phyloP scores from a whole-genome alignment of 805 yeast genomes.

The Yamadazyma scolyti region DNA sequence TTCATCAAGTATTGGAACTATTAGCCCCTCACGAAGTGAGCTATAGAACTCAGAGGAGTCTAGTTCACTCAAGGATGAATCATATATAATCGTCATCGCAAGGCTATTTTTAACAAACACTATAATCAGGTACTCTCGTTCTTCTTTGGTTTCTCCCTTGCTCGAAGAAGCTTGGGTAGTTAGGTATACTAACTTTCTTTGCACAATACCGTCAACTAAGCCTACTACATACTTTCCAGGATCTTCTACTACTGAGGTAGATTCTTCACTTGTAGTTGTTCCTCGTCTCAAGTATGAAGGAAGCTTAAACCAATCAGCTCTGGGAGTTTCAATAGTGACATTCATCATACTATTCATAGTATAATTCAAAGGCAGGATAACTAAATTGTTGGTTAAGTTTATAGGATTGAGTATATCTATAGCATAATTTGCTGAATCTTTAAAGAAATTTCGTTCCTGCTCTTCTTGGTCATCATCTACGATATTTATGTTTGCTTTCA shows the following conservation, averaged over 20 bases:
- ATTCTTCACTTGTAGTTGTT: conserved; percentile 4
- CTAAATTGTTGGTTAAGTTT: conserved; percentile 30
- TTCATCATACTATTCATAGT: conserved; percentile 32
- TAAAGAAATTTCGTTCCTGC: conserved; percentile 4
- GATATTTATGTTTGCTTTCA: conserved; percentile 11
- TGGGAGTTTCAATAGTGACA: conserved; percentile 8
- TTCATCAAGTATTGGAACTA: conserved; percentile 22
- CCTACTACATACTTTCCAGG: conserved; percentile 26
- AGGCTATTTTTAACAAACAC: conserved; percentile 21
- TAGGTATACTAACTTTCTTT: conserved; percentile 24
- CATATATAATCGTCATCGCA: conserved; percentile 24
- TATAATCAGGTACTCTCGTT: conserved; percentile 28
- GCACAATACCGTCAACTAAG: conserved; percentile 12
- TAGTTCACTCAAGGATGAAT: conserved; percentile 21
- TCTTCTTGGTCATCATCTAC: conserved; percentile 5
- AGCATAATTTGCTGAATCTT: conserved; percentile 15
- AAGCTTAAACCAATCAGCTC: conserved; percentile 15
- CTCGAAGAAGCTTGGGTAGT: conserved; percentile 10
- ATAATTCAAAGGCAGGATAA: conserved; percentile 34
- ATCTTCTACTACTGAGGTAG: conserved; percentile 11
- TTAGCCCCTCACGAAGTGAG: conserved; percentile 12
- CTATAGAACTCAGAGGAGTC: conserved; percentile 21
- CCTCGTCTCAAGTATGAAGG: conserved; percentile 14
- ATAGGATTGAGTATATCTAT: conserved; percentile 30
- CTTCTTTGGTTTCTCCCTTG: conserved; percentile 4